Conservation (phyloP, 345 rosid species). For the Luvunga scandens region DNA sequence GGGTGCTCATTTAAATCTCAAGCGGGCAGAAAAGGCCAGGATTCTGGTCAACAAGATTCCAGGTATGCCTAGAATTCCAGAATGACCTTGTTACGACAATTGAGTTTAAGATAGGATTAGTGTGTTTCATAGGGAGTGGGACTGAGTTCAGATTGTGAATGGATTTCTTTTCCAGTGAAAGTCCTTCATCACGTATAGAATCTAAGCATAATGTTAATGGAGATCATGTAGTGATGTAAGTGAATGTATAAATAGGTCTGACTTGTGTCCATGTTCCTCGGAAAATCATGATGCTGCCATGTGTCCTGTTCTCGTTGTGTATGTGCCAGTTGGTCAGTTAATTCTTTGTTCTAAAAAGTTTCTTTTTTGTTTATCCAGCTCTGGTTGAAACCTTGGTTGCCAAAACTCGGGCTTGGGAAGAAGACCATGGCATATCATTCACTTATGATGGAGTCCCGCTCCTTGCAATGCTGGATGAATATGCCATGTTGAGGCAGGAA, state of each 20-base stretch:
- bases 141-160: not conserved
- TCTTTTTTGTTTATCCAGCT: conserved; percentile 34
- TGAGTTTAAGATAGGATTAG: not conserved
- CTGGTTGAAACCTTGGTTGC: conserved; percentile 83
- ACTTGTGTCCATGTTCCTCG: not conserved
- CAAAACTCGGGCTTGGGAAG: conserved; percentile 91
- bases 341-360: conserved; percentile 11
- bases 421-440: conserved; percentile 56
- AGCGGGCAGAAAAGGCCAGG: conserved; percentile 97
- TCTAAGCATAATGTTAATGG: not conserved
- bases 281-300: not conserved
- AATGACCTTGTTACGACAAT: not conserved
- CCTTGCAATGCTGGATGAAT: conserved; percentile 94
- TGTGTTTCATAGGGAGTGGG: not conserved
- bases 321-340: not conserved
- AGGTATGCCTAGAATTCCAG: conserved; percentile 42
- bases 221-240: not conserved
- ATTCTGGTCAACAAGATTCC: conserved; percentile 94
- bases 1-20: conserved; percentile 98
- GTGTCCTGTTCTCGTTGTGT: not conserved
- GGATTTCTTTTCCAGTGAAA: no score
- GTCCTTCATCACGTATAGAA: not conserved
- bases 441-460: conserved; percentile 90
- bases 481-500: conserved; percentile 89
- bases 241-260: not conserved